Evolutionary conservation across 2,329 filamentous ascomycete species (phyloP).

Genomic region (Allantophomopsis lycopodina): DNA sequence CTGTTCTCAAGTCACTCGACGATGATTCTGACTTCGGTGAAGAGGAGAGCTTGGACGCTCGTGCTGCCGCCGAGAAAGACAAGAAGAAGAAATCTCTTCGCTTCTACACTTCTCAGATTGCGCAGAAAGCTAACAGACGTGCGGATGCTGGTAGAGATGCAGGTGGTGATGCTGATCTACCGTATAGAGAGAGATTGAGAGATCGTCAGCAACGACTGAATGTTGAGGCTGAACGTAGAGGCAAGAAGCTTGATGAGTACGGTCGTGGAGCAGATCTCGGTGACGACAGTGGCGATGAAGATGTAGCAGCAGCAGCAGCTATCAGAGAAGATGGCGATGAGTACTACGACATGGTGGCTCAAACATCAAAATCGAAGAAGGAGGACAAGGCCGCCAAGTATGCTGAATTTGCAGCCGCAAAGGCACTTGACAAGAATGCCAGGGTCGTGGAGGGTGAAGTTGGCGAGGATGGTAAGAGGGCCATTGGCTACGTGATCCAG

Average conservation of each 20-base stretch:
- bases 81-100: conserved; percentile 82
- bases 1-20: conserved; percentile 39
- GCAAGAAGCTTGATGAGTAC: conserved; percentile 46
- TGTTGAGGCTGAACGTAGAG: conserved; percentile 75
- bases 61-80: conserved; percentile 75
- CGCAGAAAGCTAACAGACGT: conserved; percentile 84
- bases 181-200: conserved; percentile 74
- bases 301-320: conserved; percentile 29
- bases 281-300: conserved; percentile 35
- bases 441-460: conserved; percentile 53
- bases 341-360: conserved; percentile 83
- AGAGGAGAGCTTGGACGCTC: conserved; percentile 63
- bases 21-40: conserved; percentile 88
- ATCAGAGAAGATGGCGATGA: conserved; percentile 42
- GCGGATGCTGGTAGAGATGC: conserved; percentile 58
- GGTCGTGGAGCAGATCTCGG: conserved; percentile 58
- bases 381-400: conserved; percentile 52
- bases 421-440: conserved; percentile 46
- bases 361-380: conserved; percentile 54
- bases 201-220: conserved; percentile 81
- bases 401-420: conserved; percentile 42
- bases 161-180: conserved; percentile 71
- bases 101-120: conserved; percentile 97
- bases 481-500: conserved; percentile 85
- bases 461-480: conserved; percentile 75